Evolutionary conservation across 2,329 filamentous ascomycete genomes (phyloP).

Genomic region (Phaeosphaeria sp.): DNA sequence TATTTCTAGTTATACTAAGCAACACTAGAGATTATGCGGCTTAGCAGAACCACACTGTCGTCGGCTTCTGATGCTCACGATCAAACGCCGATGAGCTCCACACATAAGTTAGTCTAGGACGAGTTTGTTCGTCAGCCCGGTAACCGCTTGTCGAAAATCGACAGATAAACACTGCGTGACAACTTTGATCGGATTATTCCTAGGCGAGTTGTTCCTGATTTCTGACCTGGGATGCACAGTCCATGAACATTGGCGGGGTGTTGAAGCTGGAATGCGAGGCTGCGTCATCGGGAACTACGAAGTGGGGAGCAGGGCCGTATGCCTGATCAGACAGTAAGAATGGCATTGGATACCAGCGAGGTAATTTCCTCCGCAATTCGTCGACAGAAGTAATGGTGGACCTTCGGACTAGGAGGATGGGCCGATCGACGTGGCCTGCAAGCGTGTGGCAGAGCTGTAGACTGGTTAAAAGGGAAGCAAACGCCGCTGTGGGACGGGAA

Average conservation of each 20-base stretch:
- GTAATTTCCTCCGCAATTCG: conserved; percentile 19
- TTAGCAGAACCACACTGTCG: not conserved
- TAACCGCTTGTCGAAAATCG: not conserved
- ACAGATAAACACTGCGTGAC: not conserved
- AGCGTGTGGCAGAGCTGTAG: conserved; percentile 11
- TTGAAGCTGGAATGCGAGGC: conserved; percentile 17
- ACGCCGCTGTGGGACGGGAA: conserved; percentile 19
- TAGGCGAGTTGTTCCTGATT: too few species aligned
- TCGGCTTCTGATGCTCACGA: not conserved
- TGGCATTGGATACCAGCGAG: conserved; percentile 18
- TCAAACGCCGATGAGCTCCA: not conserved
- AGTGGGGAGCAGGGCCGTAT: not conserved
- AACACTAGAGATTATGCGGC: not conserved
- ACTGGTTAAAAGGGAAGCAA: conserved; percentile 22
- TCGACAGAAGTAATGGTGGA: not conserved
- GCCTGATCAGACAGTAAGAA: not conserved
- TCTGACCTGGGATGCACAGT: conserved; percentile 8
- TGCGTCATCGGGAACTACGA: conserved; percentile 22
- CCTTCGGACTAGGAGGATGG: conserved; percentile 31
- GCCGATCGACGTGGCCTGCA: conserved; percentile 21
- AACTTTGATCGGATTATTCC: too few species aligned
- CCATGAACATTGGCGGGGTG: not conserved
- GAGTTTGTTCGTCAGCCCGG: not conserved
- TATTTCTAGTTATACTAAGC: not conserved
- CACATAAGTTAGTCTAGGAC: not conserved